Percentiles rank a stretch among this genome's conserved stretches.
Conservation (phyloP, 2,329 filamentous ascomycete genomes). For the Pestalotiopsis sp. region DNA sequence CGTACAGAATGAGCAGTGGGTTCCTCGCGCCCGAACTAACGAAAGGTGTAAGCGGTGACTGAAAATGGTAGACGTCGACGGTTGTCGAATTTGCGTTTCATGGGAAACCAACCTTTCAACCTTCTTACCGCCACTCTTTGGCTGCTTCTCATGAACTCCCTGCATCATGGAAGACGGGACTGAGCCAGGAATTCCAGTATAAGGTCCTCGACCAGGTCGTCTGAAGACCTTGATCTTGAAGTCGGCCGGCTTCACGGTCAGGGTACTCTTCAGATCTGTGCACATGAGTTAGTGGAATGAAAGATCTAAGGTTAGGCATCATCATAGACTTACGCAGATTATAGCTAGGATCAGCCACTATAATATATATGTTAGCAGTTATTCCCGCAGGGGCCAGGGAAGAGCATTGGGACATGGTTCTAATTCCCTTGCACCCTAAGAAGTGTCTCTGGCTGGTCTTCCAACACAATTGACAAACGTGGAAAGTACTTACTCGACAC, state of each 20-base stretch:
- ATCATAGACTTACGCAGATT: constrained; percentile 46
- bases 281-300: background rate
- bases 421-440: too few species aligned
- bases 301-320: background rate
- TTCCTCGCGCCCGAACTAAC: constrained; percentile 9
- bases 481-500: constrained; percentile 37
- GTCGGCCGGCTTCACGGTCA: constrained; percentile 4
- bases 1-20: constrained; percentile 52
- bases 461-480: too few species aligned
- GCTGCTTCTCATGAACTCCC: background rate
- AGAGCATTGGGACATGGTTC: too few species aligned
- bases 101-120: constrained; percentile 10
- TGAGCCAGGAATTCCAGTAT: background rate
- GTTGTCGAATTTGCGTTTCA: constrained; percentile 13
- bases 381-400: too few species aligned
- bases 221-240: constrained; percentile 7
- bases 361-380: background rate
- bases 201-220: background rate
- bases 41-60: background rate
- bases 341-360: constrained; percentile 56
- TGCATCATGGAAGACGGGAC: background rate
- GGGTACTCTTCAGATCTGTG: constrained; percentile 1
- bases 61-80: background rate
- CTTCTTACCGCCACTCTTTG: background rate
- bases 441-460: too few species aligned